phyloP scores from a whole-genome alignment of 257 asterid genomes.

The Lithospermum erythrorhizon region DNA sequence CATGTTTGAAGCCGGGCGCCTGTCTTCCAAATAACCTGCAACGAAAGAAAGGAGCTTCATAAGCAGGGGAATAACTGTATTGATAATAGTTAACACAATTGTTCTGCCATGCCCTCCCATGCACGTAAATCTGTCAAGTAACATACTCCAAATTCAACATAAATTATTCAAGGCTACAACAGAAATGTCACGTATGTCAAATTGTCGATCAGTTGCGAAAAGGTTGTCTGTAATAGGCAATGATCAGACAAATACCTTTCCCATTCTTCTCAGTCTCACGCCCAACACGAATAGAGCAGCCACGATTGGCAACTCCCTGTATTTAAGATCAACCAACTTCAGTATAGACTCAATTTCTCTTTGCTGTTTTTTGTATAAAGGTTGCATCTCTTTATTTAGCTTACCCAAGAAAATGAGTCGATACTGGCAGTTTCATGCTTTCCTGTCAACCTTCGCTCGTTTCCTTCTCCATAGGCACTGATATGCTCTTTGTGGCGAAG shows the following conservation, averaged over 20 bases:
- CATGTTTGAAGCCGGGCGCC: slow-evolving; percentile 99
- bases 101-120: no score
- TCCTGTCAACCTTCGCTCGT: slow-evolving; percentile 91
- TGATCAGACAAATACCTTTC: slow-evolving; percentile 40
- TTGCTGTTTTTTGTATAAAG: not conserved
- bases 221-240: no score
- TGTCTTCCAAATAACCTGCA: slow-evolving; percentile 88
- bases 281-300: slow-evolving; percentile 96
- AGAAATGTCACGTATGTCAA: no score
- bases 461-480: slow-evolving; percentile 98
- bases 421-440: slow-evolving; percentile 95
- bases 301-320: slow-evolving; percentile 99
- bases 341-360: not conserved
- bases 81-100: no score
- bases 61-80: no score
- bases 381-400: slow-evolving; percentile 5
- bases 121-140: no score
- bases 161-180: no score
- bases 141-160: no score
- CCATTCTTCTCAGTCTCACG: slow-evolving; percentile 93
- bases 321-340: slow-evolving; percentile 3
- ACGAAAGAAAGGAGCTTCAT: not conserved
- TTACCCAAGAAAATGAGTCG: slow-evolving; percentile 83
- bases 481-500: slow-evolving; percentile 91
- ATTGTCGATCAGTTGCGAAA: no score